phyloP scores from a whole-genome alignment of 1,284 basidiomycete genomes.

The Cryptococcus maquisensis region DNA sequence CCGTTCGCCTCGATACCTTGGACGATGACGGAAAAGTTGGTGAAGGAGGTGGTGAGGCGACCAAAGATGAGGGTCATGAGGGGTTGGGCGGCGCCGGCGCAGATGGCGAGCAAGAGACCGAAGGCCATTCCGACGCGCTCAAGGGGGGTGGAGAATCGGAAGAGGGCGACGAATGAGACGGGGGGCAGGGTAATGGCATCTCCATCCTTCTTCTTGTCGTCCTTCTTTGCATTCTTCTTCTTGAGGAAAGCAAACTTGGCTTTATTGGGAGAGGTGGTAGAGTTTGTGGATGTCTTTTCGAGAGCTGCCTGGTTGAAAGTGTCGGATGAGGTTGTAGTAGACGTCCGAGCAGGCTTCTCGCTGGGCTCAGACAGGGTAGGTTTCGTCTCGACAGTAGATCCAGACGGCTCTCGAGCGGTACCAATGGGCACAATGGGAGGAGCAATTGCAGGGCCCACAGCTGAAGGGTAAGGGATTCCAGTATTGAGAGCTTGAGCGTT shows the following conservation, averaged over 20 bases:
- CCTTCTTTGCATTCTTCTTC: slow-evolving; percentile 21
- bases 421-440: not conserved
- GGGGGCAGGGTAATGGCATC: slow-evolving; percentile 29
- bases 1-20: slow-evolving; percentile 5
- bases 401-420: not conserved
- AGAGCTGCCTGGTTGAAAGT: not conserved
- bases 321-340: slow-evolving; percentile 1
- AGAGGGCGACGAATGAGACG: slow-evolving; percentile 36
- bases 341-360: slow-evolving; percentile 7
- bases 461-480: slow-evolving; percentile 7
- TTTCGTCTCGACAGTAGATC: not conserved
- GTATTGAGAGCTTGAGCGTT: slow-evolving; percentile 2
- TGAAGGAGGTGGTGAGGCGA: slow-evolving; percentile 45
- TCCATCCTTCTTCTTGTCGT: slow-evolving; percentile 33
- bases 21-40: slow-evolving; percentile 29
- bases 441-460: not conserved
- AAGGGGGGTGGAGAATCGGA: slow-evolving; percentile 36
- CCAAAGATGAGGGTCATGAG: slow-evolving; percentile 49
- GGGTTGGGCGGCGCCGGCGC: slow-evolving; percentile 43
- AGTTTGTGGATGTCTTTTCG: not conserved
- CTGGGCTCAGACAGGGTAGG: not conserved
- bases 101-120: slow-evolving; percentile 40
- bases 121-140: slow-evolving; percentile 40
- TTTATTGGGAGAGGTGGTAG: slow-evolving; percentile 5
- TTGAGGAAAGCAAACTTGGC: slow-evolving; percentile 14